Conservation (phyloP, 441 rosid species). For the Brassica balearica region DNA sequence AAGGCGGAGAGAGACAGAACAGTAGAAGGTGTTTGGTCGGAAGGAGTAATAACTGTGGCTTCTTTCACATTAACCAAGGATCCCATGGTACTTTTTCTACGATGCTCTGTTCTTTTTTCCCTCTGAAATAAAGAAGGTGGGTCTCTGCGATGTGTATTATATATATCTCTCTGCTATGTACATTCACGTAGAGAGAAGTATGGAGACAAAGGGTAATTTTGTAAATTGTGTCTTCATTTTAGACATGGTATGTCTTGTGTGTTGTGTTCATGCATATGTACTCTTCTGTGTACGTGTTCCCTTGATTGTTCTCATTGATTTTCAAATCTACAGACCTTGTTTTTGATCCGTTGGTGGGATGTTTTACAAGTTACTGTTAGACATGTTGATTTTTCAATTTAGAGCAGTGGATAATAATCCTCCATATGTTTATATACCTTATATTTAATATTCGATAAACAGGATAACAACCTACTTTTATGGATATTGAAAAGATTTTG, state of each 20-base stretch:
- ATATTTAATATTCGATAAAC: background rate
- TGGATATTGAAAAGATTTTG: background rate
- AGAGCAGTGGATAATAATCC: background rate
- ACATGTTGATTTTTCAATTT: conserved; percentile 6
- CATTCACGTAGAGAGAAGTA: conserved; percentile 23
- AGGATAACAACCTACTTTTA: conserved; percentile 6
- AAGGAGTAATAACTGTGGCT: conserved; percentile 58
- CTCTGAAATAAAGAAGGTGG: conserved; percentile 33
- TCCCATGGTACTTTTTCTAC: conserved; percentile 50
- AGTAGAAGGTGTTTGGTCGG: conserved; percentile 61
- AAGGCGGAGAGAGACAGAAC: conserved; percentile 74
- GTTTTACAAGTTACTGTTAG: background rate
- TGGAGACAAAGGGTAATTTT: conserved; percentile 21
- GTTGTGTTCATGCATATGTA: conserved; percentile 37
- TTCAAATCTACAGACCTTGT: background rate
- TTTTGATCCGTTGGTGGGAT: conserved; percentile 3
- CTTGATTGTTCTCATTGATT: background rate
- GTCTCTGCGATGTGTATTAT: conserved; percentile 36
- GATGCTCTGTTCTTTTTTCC: conserved; percentile 13
- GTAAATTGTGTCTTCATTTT: conserved; percentile 5
- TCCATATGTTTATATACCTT: conserved; percentile 2
- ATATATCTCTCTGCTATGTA: conserved; percentile 12
- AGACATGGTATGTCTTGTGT: conserved; percentile 34
- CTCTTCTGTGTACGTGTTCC: conserved; percentile 18
- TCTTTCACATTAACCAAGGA: conserved; percentile 58